Evolutionary conservation across 2,329 filamentous ascomycete species (phyloP), one percentile per base, ranked within the genome.

Genomic region (Epichloe sp.): DNA sequence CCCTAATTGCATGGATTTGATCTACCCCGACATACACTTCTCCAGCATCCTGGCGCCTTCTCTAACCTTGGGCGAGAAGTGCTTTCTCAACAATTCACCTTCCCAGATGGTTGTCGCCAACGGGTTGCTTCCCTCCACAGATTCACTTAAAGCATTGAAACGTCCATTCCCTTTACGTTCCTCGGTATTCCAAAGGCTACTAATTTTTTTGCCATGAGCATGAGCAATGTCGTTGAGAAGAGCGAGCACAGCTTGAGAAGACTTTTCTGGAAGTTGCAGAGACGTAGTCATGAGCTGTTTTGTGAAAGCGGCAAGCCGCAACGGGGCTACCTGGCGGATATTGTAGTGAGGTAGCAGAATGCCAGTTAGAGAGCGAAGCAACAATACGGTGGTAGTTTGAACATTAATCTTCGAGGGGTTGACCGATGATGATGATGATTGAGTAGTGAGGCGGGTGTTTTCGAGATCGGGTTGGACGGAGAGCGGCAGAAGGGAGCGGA

Each of bases 61-160:
- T 57, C 88, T 77, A 1, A 98, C 85, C 62, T 83, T 83, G 6
- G 90, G 91, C 59, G 86, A 89, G 65, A 86, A 98, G 70, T 98
- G 93, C 58, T 79, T 77, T 63, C 84, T 76, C 59, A 98, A 65
- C 52, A 98, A 64, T 70, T 97, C 93, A 0, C 88, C 89, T 65
- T 97, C 93, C 93, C 91, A 98, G 0, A 94, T 77, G 0, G 88
- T 96, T 4, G 83, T 81, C 0, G 90, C 86, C 67, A 93, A 95
- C 1, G 91, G 89, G 68, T 97, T 97, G 58, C 85, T 90, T 7
- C 80, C 83, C 67, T 96, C 91, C 3, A 94, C 78, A 56, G 84
- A 86, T 31, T 77, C 76, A 44, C 82, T 80, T 43, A 84, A 66
- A 1, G 88, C 76, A 66, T 90, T 85, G 62, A 87, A 97, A 1